A percentile compares a stretch with the other conserved stretches of the same genome.
These are phyloP conservation scores for Syncephalis fuscata DNA, from an alignment of 371 early-diverging fungal genomes.

Conservation along the genomic window DNA sequence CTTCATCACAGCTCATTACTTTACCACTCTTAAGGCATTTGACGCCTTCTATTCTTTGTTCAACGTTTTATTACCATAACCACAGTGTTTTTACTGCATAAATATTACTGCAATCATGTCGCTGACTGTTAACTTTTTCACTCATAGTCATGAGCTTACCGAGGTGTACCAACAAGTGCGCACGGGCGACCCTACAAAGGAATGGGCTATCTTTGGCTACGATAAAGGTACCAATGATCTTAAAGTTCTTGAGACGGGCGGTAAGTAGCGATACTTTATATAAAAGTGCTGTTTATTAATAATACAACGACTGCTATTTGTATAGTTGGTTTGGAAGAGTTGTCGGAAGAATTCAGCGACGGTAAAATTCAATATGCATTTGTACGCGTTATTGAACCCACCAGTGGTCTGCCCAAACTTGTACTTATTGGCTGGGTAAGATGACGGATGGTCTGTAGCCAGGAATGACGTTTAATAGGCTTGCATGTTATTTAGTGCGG, in stretches of 20 bases:
- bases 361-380: conserved; percentile 84
- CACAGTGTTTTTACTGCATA: too few relatives aligned
- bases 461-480: background rate
- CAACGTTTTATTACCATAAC: too few relatives aligned
- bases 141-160: conserved; percentile 34
- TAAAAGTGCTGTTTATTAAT: conserved; percentile 2
- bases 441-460: background rate
- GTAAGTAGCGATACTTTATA: conserved; percentile 12
- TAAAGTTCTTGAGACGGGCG: conserved; percentile 49
- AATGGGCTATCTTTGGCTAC: conserved; percentile 72
- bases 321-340: conserved; percentile 62
- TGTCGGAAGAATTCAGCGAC: conserved; percentile 78
- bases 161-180: conserved; percentile 54
- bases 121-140: conserved; percentile 43
- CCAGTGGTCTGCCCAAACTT: conserved; percentile 71
- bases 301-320: background rate
- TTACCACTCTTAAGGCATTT: too few relatives aligned
- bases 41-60: too few relatives aligned
- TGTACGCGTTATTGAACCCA: conserved; percentile 69
- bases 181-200: conserved; percentile 25
- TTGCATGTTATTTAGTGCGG: conserved; percentile 60
- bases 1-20: too few relatives aligned
- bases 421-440: conserved; percentile 85
- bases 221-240: conserved; percentile 73
- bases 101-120: too few relatives aligned